Evolutionary conservation across 164 flowering plant species (phyloP), one percentile per base, ranked within the genome.

Genomic region (Annona squamosa): DNA sequence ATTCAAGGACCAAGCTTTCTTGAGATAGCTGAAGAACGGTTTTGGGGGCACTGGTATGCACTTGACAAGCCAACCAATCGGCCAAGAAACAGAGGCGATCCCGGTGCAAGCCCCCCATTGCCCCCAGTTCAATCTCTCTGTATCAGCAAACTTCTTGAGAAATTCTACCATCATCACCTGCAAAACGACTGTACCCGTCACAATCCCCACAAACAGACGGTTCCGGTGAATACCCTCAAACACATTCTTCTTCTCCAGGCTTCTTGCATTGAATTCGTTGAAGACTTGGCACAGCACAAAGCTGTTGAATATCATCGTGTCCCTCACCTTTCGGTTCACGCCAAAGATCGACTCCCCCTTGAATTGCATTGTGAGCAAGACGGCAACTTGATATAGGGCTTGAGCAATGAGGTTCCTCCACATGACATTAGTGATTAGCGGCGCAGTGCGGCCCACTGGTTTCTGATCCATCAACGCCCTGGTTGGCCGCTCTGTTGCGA

Each of bases 371-470:
- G 75, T 81, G 71, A 85, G 69, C 18, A 88, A 81, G 37, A 87
- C 63, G 0, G 76, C 69, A 5, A 88, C 74, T 71, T 88, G 92
- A 70, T 87, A 88, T 2, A 82, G 18, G 17, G 87, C 87, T 74
- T 89, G 93, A 64, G 84, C 79, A 12, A 84, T 42, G 5, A 88
- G 68, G 76, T 90, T 90, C 75, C 90, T 83, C 94, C 94, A 90
- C 91, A 90, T 90, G 64, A 86, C 61, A 68, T 84, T 86, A 62
- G 87, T 88, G 37, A 89, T 87, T 3, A 89, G 86, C 2, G 88
- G 89, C 48, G 73, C 84, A 0, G 82, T 85, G 2, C 86, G 75
- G 3, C 91, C 91, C 1, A 86, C 87, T 0, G 92, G 92, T 0
- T 79, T 75, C 63, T 82, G 82, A 13, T 83, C 75, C 91, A 88